Evolutionary conservation across 176 grass and related monocot genomes (phyloP).

Genomic region (Rhipidocladum racemiflorum): DNA sequence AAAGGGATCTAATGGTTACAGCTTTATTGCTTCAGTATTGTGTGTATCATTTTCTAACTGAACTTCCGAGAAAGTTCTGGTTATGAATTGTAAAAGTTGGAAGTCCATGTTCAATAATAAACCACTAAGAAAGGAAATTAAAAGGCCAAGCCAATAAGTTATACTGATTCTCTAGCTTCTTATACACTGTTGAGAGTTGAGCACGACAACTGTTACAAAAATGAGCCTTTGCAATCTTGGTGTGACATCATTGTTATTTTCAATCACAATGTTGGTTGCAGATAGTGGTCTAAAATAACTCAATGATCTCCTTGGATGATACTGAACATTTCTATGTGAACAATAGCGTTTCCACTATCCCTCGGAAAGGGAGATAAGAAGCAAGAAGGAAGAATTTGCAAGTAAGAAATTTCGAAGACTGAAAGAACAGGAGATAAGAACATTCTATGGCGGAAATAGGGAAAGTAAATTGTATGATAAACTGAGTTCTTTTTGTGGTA

Average conservation of each 20-base stretch:
- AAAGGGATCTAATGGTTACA: background rate
- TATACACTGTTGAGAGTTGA: background rate
- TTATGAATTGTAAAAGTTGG: background rate
- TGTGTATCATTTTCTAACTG: background rate
- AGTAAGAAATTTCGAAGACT: too few relatives aligned
- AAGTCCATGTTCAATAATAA: conserved; percentile 13
- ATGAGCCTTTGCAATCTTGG: background rate
- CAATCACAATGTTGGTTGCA: background rate
- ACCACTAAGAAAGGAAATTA: conserved; percentile 5
- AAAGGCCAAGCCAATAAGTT: background rate
- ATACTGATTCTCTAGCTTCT: background rate
- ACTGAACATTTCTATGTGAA: background rate
- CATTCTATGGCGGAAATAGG: too few relatives aligned
- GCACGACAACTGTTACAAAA: background rate
- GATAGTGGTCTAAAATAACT: background rate
- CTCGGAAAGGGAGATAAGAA: background rate
- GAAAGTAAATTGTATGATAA: too few relatives aligned
- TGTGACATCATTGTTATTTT: background rate
- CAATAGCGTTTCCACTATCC: background rate
- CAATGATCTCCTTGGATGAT: background rate
- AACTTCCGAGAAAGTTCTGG: background rate
- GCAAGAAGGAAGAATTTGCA: too few relatives aligned
- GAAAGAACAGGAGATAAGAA: too few relatives aligned
- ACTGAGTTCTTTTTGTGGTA: too few relatives aligned
- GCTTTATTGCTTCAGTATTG: background rate